Percentiles rank a stretch among this genome's conserved stretches.
Conservation (phyloP, 208 protist genomes). For the Trypanosoma mega region DNA sequence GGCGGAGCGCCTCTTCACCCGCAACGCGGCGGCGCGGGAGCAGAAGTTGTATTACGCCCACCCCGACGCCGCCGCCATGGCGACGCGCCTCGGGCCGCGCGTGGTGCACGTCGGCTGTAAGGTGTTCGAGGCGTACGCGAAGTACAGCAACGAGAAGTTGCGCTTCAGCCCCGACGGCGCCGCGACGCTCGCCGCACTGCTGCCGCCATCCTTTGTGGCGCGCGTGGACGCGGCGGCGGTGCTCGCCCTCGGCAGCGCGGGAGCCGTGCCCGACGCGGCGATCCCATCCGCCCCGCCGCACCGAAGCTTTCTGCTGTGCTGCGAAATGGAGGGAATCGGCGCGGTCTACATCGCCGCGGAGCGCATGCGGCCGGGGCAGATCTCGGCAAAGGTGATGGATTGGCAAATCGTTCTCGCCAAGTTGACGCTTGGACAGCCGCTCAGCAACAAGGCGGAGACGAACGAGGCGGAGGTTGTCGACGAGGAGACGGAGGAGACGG, state of each 20-base stretch:
- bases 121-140: slow-evolving; percentile 78
- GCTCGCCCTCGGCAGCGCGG: slow-evolving; percentile 31
- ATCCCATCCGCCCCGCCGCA: slow-evolving; percentile 22
- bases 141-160: slow-evolving; percentile 81
- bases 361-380: slow-evolving; percentile 45
- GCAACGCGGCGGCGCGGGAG: slow-evolving; percentile 55
- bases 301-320: slow-evolving; percentile 52
- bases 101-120: slow-evolving; percentile 81
- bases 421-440: slow-evolving; percentile 40
- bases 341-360: slow-evolving; percentile 55
- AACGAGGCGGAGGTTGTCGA: slow-evolving; percentile 5
- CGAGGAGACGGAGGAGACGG: slow-evolving; percentile 8
- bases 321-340: slow-evolving; percentile 40
- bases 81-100: slow-evolving; percentile 51
- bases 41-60: slow-evolving; percentile 85
- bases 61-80: slow-evolving; percentile 42
- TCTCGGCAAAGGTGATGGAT: slow-evolving; percentile 56
- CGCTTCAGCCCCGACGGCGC: slow-evolving; percentile 76
- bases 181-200: slow-evolving; percentile 41
- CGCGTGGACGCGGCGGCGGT: slow-evolving; percentile 44
- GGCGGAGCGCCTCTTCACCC: slow-evolving; percentile 47
- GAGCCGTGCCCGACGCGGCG: slow-evolving; percentile 5
- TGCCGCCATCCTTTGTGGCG: slow-evolving; percentile 49
- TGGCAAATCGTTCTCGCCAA: slow-evolving; percentile 72
- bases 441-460: slow-evolving; percentile 19